Percentiles rank a stretch among this genome's conserved stretches.
phyloP scores from a whole-genome alignment of 139 green algal species.

The Mesotaenium endlicherianum region DNA sequence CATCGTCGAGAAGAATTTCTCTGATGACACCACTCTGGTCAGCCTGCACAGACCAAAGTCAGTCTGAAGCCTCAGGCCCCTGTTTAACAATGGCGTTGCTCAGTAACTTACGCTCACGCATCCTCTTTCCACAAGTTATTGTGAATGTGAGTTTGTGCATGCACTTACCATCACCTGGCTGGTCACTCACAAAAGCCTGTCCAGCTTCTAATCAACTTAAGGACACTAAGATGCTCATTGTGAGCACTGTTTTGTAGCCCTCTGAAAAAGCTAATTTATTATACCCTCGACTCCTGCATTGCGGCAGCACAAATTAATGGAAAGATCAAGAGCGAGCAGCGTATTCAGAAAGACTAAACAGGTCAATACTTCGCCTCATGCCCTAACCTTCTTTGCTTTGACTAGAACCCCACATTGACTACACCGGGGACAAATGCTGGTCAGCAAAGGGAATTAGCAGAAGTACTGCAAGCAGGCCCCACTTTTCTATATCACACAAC shows the following conservation, averaged over 20 bases:
- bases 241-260: too few species aligned
- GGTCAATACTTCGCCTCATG: conserved; percentile 10
- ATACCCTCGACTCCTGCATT: too few species aligned
- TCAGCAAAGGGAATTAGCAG: conserved; percentile 6
- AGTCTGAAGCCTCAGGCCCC: conserved; percentile 99
- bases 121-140: neutral
- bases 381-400: neutral
- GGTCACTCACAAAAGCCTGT: neutral
- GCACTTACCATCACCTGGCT: neutral
- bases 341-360: conserved; percentile 9
- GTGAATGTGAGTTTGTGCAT: conserved; percentile 2
- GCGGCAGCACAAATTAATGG: too few species aligned
- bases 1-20: conserved; percentile 78
- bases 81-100: too few species aligned
- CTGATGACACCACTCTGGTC: conserved; percentile 76
- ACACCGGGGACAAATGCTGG: neutral
- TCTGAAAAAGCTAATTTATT: too few species aligned
- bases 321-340: too few species aligned
- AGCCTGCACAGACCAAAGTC: conserved; percentile 85
- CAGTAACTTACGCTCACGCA: conserved; percentile 11
- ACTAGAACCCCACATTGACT: conserved; percentile 11
- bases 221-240: conserved; percentile 16
- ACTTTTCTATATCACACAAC: too few species aligned
- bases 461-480: neutral
- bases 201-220: conserved; percentile 1